phyloP scores from a whole-genome alignment of 2,329 filamentous ascomycete species.

The Plectosphaerella plurivora region DNA sequence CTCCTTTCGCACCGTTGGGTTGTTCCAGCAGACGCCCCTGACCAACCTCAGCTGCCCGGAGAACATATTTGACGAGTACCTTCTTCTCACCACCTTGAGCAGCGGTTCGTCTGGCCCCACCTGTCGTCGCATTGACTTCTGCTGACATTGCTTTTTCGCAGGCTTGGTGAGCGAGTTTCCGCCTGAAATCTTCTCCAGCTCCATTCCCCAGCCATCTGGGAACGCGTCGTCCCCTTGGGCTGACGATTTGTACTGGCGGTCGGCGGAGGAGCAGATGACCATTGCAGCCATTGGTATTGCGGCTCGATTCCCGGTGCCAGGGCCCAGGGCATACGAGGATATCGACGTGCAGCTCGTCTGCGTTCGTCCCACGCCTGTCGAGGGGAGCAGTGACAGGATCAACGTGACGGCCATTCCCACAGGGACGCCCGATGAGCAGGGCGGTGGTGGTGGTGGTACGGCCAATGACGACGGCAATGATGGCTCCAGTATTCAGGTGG shows the following conservation, averaged over 20 bases:
- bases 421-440: background rate
- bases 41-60: background rate
- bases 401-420: background rate
- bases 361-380: conserved; percentile 8
- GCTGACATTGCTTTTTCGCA: background rate
- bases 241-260: background rate
- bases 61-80: background rate
- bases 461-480: background rate
- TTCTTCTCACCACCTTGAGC: background rate
- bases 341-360: conserved; percentile 6
- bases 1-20: background rate
- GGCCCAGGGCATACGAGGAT: background rate
- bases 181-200: background rate
- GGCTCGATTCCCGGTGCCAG: background rate
- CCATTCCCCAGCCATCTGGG: background rate
- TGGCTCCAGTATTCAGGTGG: background rate
- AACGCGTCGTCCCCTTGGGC: background rate
- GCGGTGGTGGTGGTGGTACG: background rate
- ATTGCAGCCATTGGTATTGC: background rate
- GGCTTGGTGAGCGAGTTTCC: background rate
- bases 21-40: background rate
- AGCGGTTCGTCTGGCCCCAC: background rate
- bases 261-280: background rate
- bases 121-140: background rate
- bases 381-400: background rate